phyloP scores from a whole-genome alignment of 176 grass and related monocot species.

The Ensete glaucum region DNA sequence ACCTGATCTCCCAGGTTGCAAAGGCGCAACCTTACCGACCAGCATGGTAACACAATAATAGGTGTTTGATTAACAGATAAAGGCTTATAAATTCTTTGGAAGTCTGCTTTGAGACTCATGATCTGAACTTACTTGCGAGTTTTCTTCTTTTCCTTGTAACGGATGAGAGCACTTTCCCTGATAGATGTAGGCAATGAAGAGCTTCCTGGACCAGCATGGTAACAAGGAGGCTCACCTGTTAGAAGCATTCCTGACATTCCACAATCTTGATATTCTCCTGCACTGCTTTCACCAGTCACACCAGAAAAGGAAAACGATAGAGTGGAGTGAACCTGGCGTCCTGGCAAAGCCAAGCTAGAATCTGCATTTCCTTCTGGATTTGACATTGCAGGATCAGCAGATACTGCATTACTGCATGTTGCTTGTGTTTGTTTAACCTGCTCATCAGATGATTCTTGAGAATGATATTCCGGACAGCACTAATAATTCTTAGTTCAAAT shows the following conservation, averaged over 20 bases:
- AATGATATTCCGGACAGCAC: not conserved
- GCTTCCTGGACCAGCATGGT: conserved; percentile 47
- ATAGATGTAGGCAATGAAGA: conserved; percentile 39
- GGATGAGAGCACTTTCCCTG: conserved; percentile 66
- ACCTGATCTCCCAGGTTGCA: too few species aligned
- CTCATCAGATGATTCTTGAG: not conserved
- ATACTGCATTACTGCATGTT: conserved; percentile 35
- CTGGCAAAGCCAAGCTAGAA: conserved; percentile 47
- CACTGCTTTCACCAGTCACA: conserved; percentile 85
- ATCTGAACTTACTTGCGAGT: conserved; percentile 69
- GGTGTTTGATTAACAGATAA: not conserved
- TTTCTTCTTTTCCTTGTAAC: conserved; percentile 98
- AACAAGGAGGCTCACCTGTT: conserved; percentile 74
- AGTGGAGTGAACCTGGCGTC: conserved; percentile 47
- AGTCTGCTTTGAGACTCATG: not conserved
- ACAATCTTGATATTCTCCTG: conserved; percentile 83
- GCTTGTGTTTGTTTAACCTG: conserved; percentile 32
- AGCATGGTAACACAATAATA: too few species aligned
- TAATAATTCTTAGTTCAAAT: not conserved
- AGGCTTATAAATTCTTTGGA: not conserved
- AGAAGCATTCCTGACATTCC: conserved; percentile 62
- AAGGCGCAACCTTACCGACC: too few species aligned
- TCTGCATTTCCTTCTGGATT: conserved; percentile 53
- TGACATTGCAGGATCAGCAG: conserved; percentile 65
- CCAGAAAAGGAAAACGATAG: conserved; percentile 83